Evolutionary conservation across 2,329 filamentous ascomycete genomes (phyloP).

Genomic region (Xylariales sp.): DNA sequence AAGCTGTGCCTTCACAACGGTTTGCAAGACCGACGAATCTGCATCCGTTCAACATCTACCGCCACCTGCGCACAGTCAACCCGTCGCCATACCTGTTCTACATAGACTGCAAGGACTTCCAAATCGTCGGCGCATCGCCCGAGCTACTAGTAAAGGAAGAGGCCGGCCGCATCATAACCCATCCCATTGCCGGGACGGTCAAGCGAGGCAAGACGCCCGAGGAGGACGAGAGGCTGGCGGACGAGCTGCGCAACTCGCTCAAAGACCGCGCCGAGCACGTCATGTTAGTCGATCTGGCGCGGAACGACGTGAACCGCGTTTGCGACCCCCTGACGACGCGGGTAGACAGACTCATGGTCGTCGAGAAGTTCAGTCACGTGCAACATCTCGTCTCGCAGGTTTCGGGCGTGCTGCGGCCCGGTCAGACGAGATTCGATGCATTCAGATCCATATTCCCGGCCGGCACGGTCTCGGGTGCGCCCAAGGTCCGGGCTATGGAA

Average conservation of each 20-base stretch:
- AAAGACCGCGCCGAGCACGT: constrained; percentile 96
- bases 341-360: constrained; percentile 91
- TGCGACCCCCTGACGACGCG: constrained; percentile 85
- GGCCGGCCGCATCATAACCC: constrained; percentile 81
- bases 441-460: constrained; percentile 96
- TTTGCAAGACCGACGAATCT: constrained; percentile 84
- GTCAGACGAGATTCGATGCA: constrained; percentile 87
- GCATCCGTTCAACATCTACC: constrained; percentile 97
- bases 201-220: constrained; percentile 75
- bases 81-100: constrained; percentile 97
- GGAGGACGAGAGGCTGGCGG: constrained; percentile 76
- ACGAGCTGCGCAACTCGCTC: constrained; percentile 70
- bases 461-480: constrained; percentile 90
- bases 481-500: constrained; percentile 96
- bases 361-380: constrained; percentile 92
- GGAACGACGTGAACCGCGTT: constrained; percentile 95
- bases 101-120: constrained; percentile 84
- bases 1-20: constrained; percentile 91
- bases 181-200: constrained; percentile 95
- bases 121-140: constrained; percentile 91
- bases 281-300: constrained; percentile 93
- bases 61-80: constrained; percentile 93
- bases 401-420: constrained; percentile 78
- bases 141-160: constrained; percentile 93
- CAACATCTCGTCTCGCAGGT: constrained; percentile 97